Evolutionary conservation across 352 stramenopile genomes (phyloP), one percentile per base, ranked within the genome.

Genomic region (Lagenidium sp.): DNA sequence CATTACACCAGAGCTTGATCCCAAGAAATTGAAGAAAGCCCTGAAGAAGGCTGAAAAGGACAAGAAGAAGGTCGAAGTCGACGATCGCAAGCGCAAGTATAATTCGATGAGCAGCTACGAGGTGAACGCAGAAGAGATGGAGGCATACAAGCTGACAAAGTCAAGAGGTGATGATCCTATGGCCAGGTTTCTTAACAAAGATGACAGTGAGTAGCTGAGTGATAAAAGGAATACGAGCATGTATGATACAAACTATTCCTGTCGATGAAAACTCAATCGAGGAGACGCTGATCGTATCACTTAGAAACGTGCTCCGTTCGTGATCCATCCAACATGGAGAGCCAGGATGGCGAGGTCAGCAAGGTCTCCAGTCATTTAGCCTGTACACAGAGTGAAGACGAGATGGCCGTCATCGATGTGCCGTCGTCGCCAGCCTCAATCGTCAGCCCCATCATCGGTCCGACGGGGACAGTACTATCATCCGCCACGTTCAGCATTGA

Each of bases 81-180:
- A 92, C 36, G 65, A 91, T 47, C 81, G 73, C 48, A 97, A 97
- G 66, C 76, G 87, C 58, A 97, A 97, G 63, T 98, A 98, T 68
- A 96, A 97, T 61, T 97, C 88, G 6, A 77, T 96, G 55, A 62
- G 78, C 37, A 80, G 67, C 46, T 79, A 85, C 38, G 85, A 97
- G 48, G 89, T 98, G 7, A 91, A 92, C n/a, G 81, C 82, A 11
- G 94, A 97, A 55, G 87, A 97, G 47, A 97, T 98, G 89, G 94
- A 98, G 63, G 92, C 89, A 6, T 98, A 98, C 67, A 86, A 95
- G 44, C 55, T 96, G 44, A 66, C 76, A 21, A 97, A 96, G 55
- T 82, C 79, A 36, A 70, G 73, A 6, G 65, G 57, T 8, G 87
- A 96, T 37, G 92, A 98, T 66, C 91, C 94, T 6, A 97, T 98